Base-by-base conservation (phyloP, 2,329 filamentous ascomycete species). In the Sporothrix phasma region DNA sequence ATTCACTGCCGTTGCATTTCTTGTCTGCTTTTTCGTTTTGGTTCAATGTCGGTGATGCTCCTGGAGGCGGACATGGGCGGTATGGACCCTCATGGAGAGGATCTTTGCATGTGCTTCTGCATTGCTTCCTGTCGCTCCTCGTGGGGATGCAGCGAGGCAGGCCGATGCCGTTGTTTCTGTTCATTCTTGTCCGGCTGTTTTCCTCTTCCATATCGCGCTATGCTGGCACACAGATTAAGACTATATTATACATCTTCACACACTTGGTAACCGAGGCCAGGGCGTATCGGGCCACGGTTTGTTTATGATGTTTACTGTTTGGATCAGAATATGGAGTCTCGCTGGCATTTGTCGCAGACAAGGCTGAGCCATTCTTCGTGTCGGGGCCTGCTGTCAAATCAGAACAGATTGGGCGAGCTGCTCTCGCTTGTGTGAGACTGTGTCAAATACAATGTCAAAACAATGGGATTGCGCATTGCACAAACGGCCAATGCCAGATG, bases 221-320 rank as follows among this genome's bases (percentile, higher is more conserved):
- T 58, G 59, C 43, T 59, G 51, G 64, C 60, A 62, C 64, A 65
- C 51, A 62, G n/a, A n/a, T n/a, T 49, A 62, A 65, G 59, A 65
- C 59, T 45, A 65, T 62, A 56, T 47, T 26, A 41, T 61, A 59
- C 39, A 49, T 62, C 29, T 26, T 41, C 26, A 46, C 41, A 47
- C 26, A 7, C n/a, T n/a, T n/a, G n/a, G n/a, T n/a, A n/a, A n/a
- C n/a, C n/a, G n/a, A n/a, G n/a, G n/a, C n/a, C n/a, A n/a, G n/a
- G n/a, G n/a, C n/a, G n/a, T n/a, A n/a, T n/a, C n/a, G n/a, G n/a
- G n/a, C n/a, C n/a, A n/a, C n/a, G 49, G 15, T 24, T 22, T 22
- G 8, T 8, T 5, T n/a, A 17, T 54, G n/a, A 5, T 54, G n/a
- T 22, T 22, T 22, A 3, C 31, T 10, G 31, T 29, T 31, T 37